Evolutionary conservation across 2,329 filamentous ascomycete genomes (phyloP), one percentile per base, ranked within the genome.

Genomic region (Apiospora hydei): DNA sequence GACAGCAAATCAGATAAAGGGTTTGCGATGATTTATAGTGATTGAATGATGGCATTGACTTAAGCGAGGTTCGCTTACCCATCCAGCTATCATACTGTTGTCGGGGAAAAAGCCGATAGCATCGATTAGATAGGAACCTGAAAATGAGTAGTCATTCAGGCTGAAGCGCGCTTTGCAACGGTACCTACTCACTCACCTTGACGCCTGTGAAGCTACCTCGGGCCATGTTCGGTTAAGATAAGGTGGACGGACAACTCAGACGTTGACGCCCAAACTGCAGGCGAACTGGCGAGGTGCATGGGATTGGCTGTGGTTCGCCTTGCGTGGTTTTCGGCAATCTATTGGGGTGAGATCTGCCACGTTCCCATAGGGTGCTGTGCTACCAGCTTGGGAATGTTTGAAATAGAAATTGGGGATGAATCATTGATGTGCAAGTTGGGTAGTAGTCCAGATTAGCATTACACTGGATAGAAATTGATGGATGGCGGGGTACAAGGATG

Each of bases 211-310:
- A 49, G 18, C 21, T 61, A 21, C 2, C 21, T n/a, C 46, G 5
- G 7, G 34, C 34, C 18, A 3, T 61, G 13, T 38, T 61, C 53
- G 8, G 16, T 34, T 14, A 4, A 3, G 30, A 30, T 38, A 21
- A 3, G 30, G 53, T 34, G 57, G 57, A 64, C 57, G 57, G 57
- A 64, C 57, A 64, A 64, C 57, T 64, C 57, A 64, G 8, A 41
- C 18, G 30, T 64, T 64, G 57, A 18, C 57, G 57, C 57, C 57
- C 34, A 64, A 64, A 64, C 18, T 64, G 57, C 34, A 64, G 57
- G 34, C 57, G 30, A 24, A 34, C 34, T 41, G 57, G 34, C 57
- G 30, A 41, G 53, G 30, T 38, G 53, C 53, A 21, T 61, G 5
- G 30, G 53, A 61, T 61, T 38, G 53, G 53, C 18, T 38, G 6